Evolutionary conservation across 1,139 yeast genomes (phyloP).

Genomic region (Nakaseomyces glabratus): DNA sequence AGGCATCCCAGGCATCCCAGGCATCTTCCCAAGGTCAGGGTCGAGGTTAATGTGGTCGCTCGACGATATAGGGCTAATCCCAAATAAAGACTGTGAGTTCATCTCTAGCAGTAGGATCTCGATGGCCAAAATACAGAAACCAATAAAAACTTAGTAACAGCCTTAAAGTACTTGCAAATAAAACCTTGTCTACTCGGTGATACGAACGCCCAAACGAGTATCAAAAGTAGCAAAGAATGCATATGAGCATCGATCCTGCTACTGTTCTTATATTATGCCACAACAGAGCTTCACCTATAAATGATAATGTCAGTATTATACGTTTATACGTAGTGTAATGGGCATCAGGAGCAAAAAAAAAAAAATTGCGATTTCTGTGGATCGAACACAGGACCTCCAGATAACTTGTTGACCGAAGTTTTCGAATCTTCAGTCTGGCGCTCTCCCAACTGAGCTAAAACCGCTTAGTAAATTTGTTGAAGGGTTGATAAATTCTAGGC

Average conservation of each 20-base stretch:
- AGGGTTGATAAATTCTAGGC: too few relatives aligned
- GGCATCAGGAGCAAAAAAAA: conserved; percentile 13
- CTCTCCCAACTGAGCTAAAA: conserved; percentile 29
- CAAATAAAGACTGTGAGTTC: not conserved
- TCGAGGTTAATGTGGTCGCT: too few relatives aligned
- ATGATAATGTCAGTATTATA: not conserved
- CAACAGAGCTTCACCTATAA: too few relatives aligned
- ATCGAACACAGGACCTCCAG: conserved; percentile 90
- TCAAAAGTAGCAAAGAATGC: too few relatives aligned
- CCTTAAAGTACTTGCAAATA: too few relatives aligned
- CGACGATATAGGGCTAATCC: not conserved
- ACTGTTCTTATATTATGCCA: too few relatives aligned
- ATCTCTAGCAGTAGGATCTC: too few relatives aligned
- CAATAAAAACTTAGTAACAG: too few relatives aligned
- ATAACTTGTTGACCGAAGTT: conserved; percentile 30
- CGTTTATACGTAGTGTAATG: not conserved
- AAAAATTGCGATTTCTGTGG: conserved; percentile 68
- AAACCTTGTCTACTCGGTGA: too few relatives aligned
- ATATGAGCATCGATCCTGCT: too few relatives aligned
- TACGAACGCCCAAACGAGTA: too few relatives aligned
- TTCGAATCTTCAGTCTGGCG: conserved; percentile 25
- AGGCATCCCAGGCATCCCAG: not conserved
- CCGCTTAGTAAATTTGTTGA: conserved; percentile 14
- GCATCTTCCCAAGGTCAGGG: not conserved
- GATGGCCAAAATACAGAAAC: too few relatives aligned